Conservation (phyloP, 2,329 filamentous ascomycete species). For the Pseudogymnoascus destructans region DNA sequence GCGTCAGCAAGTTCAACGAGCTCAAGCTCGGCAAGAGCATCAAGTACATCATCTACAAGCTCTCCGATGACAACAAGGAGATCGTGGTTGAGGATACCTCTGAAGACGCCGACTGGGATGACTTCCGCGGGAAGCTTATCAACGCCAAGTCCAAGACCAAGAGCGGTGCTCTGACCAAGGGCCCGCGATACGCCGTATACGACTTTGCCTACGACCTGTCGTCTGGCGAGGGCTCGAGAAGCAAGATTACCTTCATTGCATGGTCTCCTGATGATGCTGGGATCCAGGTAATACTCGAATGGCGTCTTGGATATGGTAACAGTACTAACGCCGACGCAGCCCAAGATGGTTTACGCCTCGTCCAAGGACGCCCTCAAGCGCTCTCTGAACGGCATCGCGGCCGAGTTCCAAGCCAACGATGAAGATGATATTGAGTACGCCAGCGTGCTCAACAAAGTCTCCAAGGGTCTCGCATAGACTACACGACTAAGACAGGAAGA, state of each 20-base stretch:
- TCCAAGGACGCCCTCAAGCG: conserved; percentile 81
- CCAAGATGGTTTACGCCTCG: conserved; percentile 83
- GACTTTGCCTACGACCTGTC: conserved; percentile 68
- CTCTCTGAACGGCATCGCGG: conserved; percentile 59
- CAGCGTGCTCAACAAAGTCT: conserved; percentile 52
- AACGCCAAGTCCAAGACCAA: conserved; percentile 60
- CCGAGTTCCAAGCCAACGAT: conserved; percentile 76
- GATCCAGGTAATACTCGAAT: conserved; percentile 50
- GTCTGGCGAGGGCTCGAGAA: conserved; percentile 61
- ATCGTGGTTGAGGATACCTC: conserved; percentile 69
- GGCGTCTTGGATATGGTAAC: conserved; percentile 8
- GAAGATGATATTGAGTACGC: conserved; percentile 69
- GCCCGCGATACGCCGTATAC: conserved; percentile 73
- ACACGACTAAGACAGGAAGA: not conserved
- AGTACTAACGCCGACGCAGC: conserved; percentile 33
- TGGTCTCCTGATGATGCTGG: conserved; percentile 74
- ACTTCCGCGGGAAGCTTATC: conserved; percentile 64
- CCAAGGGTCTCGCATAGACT: conserved; percentile 43
- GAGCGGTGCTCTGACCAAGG: conserved; percentile 47
- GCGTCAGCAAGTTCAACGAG: conserved; percentile 60
- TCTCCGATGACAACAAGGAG: conserved; percentile 69
- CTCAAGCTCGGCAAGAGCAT: conserved; percentile 70
- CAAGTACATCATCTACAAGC: conserved; percentile 83
- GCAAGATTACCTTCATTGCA: conserved; percentile 67
- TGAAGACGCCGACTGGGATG: conserved; percentile 52